A percentile compares a stretch with the other conserved stretches of the same genome.
These are phyloP conservation scores for Aspergillus sp. DNA, from an alignment of 2,329 filamentous ascomycete genomes.

Conservation along the genomic window DNA sequence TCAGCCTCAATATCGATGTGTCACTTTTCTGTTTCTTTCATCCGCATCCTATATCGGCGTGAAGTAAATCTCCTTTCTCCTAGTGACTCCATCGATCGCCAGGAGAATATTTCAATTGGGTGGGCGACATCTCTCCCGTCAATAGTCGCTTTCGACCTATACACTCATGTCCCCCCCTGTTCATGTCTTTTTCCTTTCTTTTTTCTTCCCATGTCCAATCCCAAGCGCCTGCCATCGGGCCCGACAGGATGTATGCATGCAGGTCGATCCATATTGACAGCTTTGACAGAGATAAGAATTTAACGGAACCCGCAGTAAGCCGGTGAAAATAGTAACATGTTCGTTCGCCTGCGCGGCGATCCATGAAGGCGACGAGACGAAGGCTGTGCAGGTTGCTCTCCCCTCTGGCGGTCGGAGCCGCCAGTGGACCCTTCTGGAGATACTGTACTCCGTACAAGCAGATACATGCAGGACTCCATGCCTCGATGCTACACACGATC, in stretches of 20 bases:
- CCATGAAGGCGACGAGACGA: background rate
- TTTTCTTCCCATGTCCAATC: background rate
- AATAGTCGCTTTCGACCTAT: conserved; percentile 19
- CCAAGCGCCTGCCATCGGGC: too few species aligned
- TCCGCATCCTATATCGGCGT: background rate
- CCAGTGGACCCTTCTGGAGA: too few species aligned
- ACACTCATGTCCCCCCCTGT: background rate
- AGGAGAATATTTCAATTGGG: conserved; percentile 14
- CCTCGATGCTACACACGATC: too few species aligned
- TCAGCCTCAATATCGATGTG: conserved; percentile 3
- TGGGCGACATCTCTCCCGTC: conserved; percentile 10
- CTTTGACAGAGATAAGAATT: background rate
- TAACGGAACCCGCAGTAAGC: background rate
- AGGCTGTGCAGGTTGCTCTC: background rate
- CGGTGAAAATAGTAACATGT: background rate
- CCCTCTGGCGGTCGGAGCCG: too few species aligned
- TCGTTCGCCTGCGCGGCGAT: background rate
- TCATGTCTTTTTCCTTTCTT: background rate
- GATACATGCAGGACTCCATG: too few species aligned
- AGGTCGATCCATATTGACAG: background rate
- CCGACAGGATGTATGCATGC: background rate
- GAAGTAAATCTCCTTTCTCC: conserved; percentile 1
- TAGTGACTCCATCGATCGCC: background rate
- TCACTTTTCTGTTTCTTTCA: background rate
- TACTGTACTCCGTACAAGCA: too few species aligned